Base-by-base conservation (phyloP, 495 filamentous ascomycete species). In the Cercophora scortea region DNA sequence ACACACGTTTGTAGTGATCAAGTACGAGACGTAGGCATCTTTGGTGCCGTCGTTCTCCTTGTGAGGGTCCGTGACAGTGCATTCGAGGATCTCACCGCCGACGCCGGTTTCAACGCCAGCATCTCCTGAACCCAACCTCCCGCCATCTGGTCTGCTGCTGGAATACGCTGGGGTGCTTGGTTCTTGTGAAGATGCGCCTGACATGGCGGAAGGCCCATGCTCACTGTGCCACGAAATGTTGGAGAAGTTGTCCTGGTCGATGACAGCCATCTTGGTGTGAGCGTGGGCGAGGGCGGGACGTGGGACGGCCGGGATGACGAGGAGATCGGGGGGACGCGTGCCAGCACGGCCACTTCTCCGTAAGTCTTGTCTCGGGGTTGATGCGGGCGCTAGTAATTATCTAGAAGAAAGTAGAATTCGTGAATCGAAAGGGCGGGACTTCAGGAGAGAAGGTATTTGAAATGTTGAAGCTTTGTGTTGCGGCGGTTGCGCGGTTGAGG, bases 11-110 rank as follows among this genome's bases (percentile, higher is more conserved):
- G 94, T 96, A 42, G 89, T 90, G 53, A 97, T 89, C 25, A 90
- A 71, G 70, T 97, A 98, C 8, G 92, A 96, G 46, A 97, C 85
- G 73, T 92, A 98, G 46, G 89, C 86, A 71, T 97, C 91, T 69
- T 96, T 96, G 47, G 90, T 94, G n/a, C 94, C 92, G 61, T 96
- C 90, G 59, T 88, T 89, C 70, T 96, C 93, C 65, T 96, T 96
- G 60, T 89, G 76, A 15, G 93, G 90, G 41, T 82, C 76, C 43
- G 81, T 79, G 19, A 98, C 91, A 34, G 67, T 82, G 64, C 89
- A 95, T 60, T 96, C 88, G 42, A 98, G 78, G 25, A 80, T 79
- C 47, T 90, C 91, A 48, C 87, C 84, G 51, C 83, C 87, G 54
- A 86, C 87, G 51, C 79, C 81, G 49, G 83, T 72, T 59, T 86